Base-by-base conservation (phyloP, 2,329 filamentous ascomycete species). In the Phyllosticta paracitricarpa region DNA sequence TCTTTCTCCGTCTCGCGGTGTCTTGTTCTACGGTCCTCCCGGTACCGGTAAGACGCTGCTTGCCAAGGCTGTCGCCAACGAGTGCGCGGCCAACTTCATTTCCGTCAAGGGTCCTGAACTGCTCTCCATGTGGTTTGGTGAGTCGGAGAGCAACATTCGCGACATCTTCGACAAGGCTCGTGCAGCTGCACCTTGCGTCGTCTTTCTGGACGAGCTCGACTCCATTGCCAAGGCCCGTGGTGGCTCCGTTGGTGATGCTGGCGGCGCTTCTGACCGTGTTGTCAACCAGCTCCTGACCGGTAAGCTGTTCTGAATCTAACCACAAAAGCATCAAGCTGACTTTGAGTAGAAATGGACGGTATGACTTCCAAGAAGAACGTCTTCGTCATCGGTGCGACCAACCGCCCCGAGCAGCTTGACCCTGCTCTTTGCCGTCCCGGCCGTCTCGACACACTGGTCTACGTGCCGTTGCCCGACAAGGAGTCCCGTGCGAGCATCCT, bases 351-450 rank as follows among this genome's bases (percentile, higher is more conserved):
- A 85, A 97, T 97, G 93, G 93, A 97, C 69, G 93, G 93, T 71
- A 97, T 97, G 93, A 97, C 93, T 54, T 97, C 93, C 51, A 99
- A 99, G 89, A 99, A 99, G 89, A 99, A 99, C 76, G 94, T 99
- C 66, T 99, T 99, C 79, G 94, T 99, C 67, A 99, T 99, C 70
- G 94, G 94, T 76, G 94, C 94, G 54, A 99, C 94, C 77, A 99
- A 99, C 82, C 85, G 94, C 81, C 94, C 94, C 53, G 94, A 99
- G 81, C 94, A 97, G 81, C 89, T 99, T 63, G 94, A 99, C 77
- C 94, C 94, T 74, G 94, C 94, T 69, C 84, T 99, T 69, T 97
- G 93, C 84, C 92, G 94, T 84, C 94, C 94, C 62, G 94, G 94
- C 69, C 94, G 94, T 91, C 89, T 99, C 56, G 94, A 99, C 77